Percentiles rank a stretch among this genome's conserved stretches.
Evolutionary conservation across 257 asterid species (phyloP).

Genomic region (Petrea volubilis): DNA sequence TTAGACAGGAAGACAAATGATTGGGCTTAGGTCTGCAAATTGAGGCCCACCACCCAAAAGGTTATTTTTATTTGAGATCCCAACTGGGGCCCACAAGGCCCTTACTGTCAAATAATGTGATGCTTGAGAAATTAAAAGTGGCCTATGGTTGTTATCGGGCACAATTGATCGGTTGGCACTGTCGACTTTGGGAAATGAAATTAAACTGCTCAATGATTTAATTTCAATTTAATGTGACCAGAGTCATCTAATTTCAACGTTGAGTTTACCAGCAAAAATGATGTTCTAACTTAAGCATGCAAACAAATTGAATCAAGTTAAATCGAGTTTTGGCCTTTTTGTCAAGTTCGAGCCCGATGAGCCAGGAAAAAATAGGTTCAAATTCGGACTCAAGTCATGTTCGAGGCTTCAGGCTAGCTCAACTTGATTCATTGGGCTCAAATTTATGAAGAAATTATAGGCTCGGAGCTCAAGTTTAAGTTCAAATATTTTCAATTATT

Average conservation of each 20-base stretch:
- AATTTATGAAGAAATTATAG: no score
- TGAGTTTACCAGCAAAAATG: no score
- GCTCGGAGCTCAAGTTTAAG: no score
- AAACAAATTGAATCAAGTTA: no score
- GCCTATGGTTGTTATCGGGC: conserved; percentile 6
- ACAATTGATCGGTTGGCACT: not conserved
- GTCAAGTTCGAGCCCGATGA: no score
- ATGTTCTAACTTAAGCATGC: no score
- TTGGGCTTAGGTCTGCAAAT: conserved; percentile 30
- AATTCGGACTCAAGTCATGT: no score
- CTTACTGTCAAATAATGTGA: not conserved
- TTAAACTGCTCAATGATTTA: not conserved
- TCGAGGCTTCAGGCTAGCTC: no score
- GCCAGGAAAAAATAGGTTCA: no score
- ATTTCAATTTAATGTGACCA: not conserved
- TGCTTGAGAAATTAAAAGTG: not conserved
- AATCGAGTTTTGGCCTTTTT: no score
- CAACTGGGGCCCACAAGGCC: not conserved
- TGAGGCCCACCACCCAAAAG: conserved; percentile 28
- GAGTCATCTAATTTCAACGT: not conserved
- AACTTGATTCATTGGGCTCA: no score
- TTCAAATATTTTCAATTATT: no score
- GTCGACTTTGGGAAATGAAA: conserved; percentile 3
- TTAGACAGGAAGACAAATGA: conserved; percentile 31
- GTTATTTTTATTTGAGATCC: conserved; percentile 8